Evolutionary conservation across 2,329 filamentous ascomycete genomes (phyloP).

Genomic region (Parafenestella ontariensis): DNA sequence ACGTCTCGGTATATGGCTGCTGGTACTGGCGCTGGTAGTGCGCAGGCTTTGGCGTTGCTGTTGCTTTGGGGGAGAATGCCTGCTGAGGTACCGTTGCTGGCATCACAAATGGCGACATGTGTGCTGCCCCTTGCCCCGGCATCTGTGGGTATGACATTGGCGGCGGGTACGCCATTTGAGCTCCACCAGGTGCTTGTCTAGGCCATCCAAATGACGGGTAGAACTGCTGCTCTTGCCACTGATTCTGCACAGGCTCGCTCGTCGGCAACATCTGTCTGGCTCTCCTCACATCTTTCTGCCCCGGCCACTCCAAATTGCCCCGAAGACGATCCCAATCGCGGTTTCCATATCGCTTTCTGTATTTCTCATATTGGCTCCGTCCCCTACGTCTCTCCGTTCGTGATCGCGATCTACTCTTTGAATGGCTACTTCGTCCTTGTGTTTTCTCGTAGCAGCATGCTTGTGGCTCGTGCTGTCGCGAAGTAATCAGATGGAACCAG

Average conservation of each 20-base stretch:
- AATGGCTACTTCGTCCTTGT: conserved; percentile 7
- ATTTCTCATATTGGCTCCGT: conserved; percentile 1
- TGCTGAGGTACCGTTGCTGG: neutral
- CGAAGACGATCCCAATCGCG: neutral
- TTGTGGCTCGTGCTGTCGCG: neutral
- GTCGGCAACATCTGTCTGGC: conserved; percentile 3
- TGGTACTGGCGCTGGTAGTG: conserved; percentile 3
- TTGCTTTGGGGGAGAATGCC: neutral
- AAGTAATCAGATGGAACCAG: conserved; percentile 18
- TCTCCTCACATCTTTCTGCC: neutral
- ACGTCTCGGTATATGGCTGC: neutral
- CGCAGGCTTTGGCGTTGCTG: conserved; percentile 1
- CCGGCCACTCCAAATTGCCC: neutral
- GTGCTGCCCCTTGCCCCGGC: neutral
- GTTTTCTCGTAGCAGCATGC: conserved; percentile 2
- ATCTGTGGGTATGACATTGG: neutral
- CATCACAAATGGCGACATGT: neutral
- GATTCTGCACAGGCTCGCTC: neutral
- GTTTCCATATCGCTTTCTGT: neutral
- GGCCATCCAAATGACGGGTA: neutral
- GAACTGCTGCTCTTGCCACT: neutral
- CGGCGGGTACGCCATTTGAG: neutral
- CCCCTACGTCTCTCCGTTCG: conserved; percentile 5
- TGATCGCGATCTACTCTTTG: conserved; percentile 4
- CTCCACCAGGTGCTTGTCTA: neutral